Base-by-base conservation (phyloP, 1,284 basidiomycete genomes). In the Crepidotus sp. region DNA sequence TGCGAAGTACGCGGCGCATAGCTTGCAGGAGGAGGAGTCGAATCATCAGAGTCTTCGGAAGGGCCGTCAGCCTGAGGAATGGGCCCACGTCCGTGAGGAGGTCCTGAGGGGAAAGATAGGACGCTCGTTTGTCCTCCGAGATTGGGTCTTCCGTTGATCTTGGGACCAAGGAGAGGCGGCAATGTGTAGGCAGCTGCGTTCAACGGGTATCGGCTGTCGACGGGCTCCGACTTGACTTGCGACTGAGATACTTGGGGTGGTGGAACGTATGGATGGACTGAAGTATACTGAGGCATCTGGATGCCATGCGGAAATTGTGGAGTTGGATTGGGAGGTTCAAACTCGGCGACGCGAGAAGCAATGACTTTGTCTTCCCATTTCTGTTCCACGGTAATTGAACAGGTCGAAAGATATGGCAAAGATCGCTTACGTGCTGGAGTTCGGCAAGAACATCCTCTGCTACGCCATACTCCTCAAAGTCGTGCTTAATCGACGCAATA, bases 391-490 rank as follows among this genome's bases (percentile, higher is more conserved):
- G 36, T 15, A 31, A 45, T 48, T 30, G 26, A 40, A 45, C 36
- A 40, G 22, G 45, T 22, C 6, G 46, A 41, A 39, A 44, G 15
- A 40, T 24, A 29, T n/a, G 22, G 25, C 30, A 46, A 30, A 29
- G 40, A 37, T 49, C 52, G 74, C 87, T 73, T 68, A 94, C 91
- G 53, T 78, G 74, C 67, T 95, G 90, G 45, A 98, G 69, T 47
- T 90, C 84, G 55, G 83, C 81, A 42, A 98, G 70, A 43, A 98
- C 83, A 27, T 93, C 89, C 63, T 97, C 91, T 60, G 83, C 76
- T 53, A 98, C 88, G 44, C 94, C 95, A 62, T 90, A 94, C 64
- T 96, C 93, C 61, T 98, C 94, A 68, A 98, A 98, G 65, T 98
- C 95, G 62, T 81, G 73, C 65, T 89, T 89, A 67, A 95, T 89